Conservation (phyloP, 257 asterid species). For the Rauvolfia tetraphylla region DNA sequence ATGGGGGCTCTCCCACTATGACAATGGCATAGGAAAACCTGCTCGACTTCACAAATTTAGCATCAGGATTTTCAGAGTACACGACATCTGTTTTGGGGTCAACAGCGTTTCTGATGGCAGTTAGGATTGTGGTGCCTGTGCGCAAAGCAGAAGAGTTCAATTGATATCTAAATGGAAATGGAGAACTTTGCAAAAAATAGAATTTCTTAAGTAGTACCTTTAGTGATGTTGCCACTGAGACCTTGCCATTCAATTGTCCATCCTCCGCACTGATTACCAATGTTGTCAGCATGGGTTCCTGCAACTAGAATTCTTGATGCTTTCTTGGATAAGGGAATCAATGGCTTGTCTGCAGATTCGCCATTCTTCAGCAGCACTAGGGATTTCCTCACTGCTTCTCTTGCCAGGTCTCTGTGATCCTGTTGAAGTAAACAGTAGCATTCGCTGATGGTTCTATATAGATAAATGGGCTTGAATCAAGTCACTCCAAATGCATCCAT, state of each 20-base stretch:
- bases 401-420: slow-evolving; percentile 40
- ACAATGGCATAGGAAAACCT: slow-evolving; percentile 23
- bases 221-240: slow-evolving; percentile 23
- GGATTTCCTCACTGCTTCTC: slow-evolving; percentile 46
- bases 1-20: slow-evolving; percentile 31
- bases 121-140: slow-evolving; percentile 27
- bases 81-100: slow-evolving; percentile 22
- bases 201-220: slow-evolving; percentile 20
- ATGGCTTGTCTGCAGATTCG: slow-evolving; percentile 19
- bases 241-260: slow-evolving; percentile 48
- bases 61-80: slow-evolving; percentile 23
- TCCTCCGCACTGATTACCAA: slow-evolving; percentile 40
- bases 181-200: neutral
- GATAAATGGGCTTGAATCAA: neutral
- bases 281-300: slow-evolving; percentile 39
- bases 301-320: slow-evolving; percentile 28
- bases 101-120: slow-evolving; percentile 18
- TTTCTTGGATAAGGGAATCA: slow-evolving; percentile 39
- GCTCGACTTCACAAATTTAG: slow-evolving; percentile 14
- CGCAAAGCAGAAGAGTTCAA: neutral
- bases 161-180: neutral
- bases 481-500: neutral
- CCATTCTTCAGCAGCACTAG: slow-evolving; percentile 40
- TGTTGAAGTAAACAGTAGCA: neutral
- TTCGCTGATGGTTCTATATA: neutral